Evolutionary conservation across 805 yeast species (phyloP), one percentile per base, ranked within the genome.

Genomic region (Suhomyces xylopsoci): DNA sequence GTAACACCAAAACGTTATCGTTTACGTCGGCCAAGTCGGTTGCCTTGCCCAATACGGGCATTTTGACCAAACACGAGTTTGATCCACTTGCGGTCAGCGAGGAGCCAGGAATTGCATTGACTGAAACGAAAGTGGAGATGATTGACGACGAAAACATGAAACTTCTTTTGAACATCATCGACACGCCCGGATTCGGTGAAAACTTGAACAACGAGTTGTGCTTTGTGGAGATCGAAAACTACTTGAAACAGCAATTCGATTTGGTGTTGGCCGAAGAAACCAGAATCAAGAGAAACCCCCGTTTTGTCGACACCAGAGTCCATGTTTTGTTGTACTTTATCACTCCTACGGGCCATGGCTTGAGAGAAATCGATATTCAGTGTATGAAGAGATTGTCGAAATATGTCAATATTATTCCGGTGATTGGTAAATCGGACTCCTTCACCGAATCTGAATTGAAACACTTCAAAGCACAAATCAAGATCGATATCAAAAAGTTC

Each of bases 261-360:
- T 73, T 79, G 52, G 90, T 88, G 0, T 77, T 91, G 46, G 90
- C 89, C 1, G 97, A 91, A 66, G 97, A 91, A 67, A 88, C 94
- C 1, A 79, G 93, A 57, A 89, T 91, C 57, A 81, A 81, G 68
- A 85, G 97, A 78, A 89, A 90, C 65, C 96, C 96, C 24, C 77
- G 89, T 57, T 84, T 87, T 63, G 85, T 81, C 59, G 93, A 88
- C 70, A 79, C 91, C 15, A 77, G 94, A 61, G 89, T 88, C 42
- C 94, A 88, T 64, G 84, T 83, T 26, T 82, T 92, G 59, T 69
- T 91, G 48, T 91, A 90, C 72, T 86, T 91, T 62, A 81, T 91
- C 51, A 83, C 85, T 51, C 87, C 93, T 34, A 81, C 84, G 3
- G 96, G 96, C 15, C 94, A 88, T 65, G 92, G 93, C 1, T 74